Conservation (phyloP, 768 basidiomycete genomes). For the Porpolomopsis calyptriformis region DNA sequence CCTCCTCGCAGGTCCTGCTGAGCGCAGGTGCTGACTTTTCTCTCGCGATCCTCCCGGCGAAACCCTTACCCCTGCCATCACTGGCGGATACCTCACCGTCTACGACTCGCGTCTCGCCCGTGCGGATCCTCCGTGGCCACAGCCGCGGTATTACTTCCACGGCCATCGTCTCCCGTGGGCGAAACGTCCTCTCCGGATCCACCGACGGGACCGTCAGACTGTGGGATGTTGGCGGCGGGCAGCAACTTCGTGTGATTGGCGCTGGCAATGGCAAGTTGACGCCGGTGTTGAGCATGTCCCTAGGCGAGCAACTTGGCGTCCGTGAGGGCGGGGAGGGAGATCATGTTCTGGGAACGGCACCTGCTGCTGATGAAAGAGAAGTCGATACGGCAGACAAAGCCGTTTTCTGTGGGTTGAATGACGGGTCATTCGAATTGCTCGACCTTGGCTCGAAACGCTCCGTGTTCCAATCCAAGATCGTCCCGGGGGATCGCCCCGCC, state of each 20-base stretch:
- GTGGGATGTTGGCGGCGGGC: constrained; percentile 58
- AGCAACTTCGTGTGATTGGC: constrained; percentile 35
- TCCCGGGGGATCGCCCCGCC: constrained; percentile 14
- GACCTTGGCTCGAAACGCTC: constrained; percentile 37
- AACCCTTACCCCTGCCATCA: constrained; percentile 23
- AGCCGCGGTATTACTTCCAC: constrained; percentile 52
- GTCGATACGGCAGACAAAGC: constrained; percentile 39
- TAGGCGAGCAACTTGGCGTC: constrained; percentile 33
- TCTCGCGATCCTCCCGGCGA: constrained; percentile 54
- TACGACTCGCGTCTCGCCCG: constrained; percentile 34
- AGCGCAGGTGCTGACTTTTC: constrained; percentile 60
- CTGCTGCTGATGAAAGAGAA: constrained; percentile 25
- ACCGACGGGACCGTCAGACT: constrained; percentile 60
- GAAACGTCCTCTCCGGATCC: constrained; percentile 54
- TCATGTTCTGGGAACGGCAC: background rate
- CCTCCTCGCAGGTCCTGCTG: constrained; percentile 61
- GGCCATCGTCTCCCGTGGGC: constrained; percentile 54
- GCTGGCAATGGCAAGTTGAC: constrained; percentile 24
- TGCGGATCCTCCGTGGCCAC: constrained; percentile 57
- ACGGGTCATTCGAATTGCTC: constrained; percentile 44
- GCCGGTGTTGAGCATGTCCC: constrained; percentile 35
- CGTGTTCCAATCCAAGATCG: constrained; percentile 15
- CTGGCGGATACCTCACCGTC: constrained; percentile 14
- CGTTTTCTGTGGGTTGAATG: constrained; percentile 44
- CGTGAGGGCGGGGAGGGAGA: constrained; percentile 1